These are phyloP conservation scores for Penicillium alfredii DNA, from an alignment of 495 filamentous ascomycete species.

Conservation along the genomic window DNA sequence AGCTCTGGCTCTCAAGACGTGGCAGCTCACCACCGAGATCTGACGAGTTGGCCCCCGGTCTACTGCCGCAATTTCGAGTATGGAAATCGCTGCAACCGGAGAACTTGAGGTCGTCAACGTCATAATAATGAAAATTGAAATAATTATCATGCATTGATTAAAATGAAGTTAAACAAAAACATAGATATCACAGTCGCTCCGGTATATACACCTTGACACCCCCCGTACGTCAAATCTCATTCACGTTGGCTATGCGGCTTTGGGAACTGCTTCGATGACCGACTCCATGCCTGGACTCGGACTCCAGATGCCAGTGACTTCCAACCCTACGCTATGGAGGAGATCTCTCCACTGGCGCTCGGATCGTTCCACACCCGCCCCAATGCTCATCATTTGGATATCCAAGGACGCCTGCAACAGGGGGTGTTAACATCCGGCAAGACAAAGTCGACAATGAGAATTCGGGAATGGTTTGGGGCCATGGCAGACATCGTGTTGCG, in stretches of 20 bases:
- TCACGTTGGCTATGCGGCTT: neutral
- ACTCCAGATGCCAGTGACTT: constrained; percentile 27
- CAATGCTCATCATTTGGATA: constrained; percentile 44
- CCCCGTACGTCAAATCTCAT: neutral
- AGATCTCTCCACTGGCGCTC: constrained; percentile 33
- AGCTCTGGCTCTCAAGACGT: too few relatives aligned
- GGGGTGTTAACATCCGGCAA: constrained; percentile 30
- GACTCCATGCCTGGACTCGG: constrained; percentile 31
- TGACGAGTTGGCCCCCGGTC: too few relatives aligned
- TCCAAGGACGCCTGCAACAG: constrained; percentile 34
- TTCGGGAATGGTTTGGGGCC: constrained; percentile 8
- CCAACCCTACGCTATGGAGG: constrained; percentile 27
- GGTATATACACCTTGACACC: too few relatives aligned
- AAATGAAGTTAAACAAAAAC: too few relatives aligned
- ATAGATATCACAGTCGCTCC: too few relatives aligned
- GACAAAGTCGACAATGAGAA: constrained; percentile 36
- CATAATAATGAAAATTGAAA: too few relatives aligned
- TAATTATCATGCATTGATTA: too few relatives aligned
- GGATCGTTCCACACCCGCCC: constrained; percentile 35
- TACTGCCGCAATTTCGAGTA: too few relatives aligned
- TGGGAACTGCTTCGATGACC: constrained; percentile 29
- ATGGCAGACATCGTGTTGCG: constrained; percentile 24
- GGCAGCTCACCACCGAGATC: too few relatives aligned
- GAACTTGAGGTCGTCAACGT: too few relatives aligned
- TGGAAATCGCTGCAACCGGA: too few relatives aligned